Evolutionary conservation across 108 stramenopile genomes (phyloP).

Genomic region (Chaetoceros tenuissimus): DNA sequence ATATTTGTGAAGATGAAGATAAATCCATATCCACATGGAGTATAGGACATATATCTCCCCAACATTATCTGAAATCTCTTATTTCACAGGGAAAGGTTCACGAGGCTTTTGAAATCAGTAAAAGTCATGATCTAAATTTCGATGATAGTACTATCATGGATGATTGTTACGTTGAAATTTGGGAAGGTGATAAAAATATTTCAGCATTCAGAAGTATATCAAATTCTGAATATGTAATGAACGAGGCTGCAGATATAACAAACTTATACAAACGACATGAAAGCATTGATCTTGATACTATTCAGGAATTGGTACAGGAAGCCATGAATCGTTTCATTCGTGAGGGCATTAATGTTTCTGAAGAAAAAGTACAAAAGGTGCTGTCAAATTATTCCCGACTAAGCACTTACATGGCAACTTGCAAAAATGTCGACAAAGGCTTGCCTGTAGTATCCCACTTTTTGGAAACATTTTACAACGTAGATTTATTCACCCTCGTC

Average conservation of each 20-base stretch:
- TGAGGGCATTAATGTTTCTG: too few species aligned
- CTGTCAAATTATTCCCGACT: too few species aligned
- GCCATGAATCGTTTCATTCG: conserved; percentile 15
- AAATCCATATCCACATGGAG: too few species aligned
- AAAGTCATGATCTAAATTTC: conserved; percentile 18
- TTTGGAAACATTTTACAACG: conserved; percentile 23
- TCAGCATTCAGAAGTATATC: conserved; percentile 19
- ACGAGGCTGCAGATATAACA: conserved; percentile 13
- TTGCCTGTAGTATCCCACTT: conserved; percentile 26
- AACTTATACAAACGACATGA: background rate
- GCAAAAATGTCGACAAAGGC: conserved; percentile 18
- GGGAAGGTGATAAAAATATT: conserved; percentile 22
- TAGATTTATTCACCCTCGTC: conserved; percentile 25
- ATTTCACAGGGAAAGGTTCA: conserved; percentile 21
- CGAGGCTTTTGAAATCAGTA: conserved; percentile 22
- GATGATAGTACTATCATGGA: conserved; percentile 25
- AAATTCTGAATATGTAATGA: conserved; percentile 27
- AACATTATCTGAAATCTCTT: background rate
- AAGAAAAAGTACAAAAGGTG: too few species aligned
- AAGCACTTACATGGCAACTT: too few species aligned
- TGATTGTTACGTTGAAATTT: conserved; percentile 24
- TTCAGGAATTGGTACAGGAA: conserved; percentile 21
- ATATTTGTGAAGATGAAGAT: too few species aligned
- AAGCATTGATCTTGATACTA: conserved; percentile 5
- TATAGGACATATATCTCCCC: background rate